Conservation (phyloP, 768 basidiomycete species). For the Tricholoma sp. region DNA sequence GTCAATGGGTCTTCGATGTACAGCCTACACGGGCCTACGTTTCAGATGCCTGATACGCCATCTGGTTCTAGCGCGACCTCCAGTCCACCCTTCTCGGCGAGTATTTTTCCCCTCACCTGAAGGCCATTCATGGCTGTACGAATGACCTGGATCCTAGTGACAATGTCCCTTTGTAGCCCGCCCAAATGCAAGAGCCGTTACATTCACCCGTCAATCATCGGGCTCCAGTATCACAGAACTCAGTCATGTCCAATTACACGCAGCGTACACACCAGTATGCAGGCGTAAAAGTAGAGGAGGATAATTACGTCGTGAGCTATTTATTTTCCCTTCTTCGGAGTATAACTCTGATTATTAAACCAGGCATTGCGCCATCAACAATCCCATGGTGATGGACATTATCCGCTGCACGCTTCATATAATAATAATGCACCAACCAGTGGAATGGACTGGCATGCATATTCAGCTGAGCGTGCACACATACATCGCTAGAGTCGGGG, state of each 20-base stretch:
- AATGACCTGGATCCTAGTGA: constrained; percentile 54
- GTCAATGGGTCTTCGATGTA: constrained; percentile 41
- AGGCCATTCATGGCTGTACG: constrained; percentile 21
- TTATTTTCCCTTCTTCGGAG: background rate
- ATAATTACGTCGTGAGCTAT: constrained; percentile 47
- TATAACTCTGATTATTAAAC: background rate
- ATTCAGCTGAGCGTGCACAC: constrained; percentile 61
- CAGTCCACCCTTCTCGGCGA: constrained; percentile 84
- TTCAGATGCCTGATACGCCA: constrained; percentile 67
- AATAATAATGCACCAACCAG: constrained; percentile 39
- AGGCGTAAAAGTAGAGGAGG: constrained; percentile 66
- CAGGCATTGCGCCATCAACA: constrained; percentile 28
- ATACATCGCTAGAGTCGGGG: constrained; percentile 47
- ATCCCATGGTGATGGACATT: constrained; percentile 32
- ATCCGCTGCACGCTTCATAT: constrained; percentile 42
- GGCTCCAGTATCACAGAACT: constrained; percentile 34
- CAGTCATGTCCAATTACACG: constrained; percentile 35
- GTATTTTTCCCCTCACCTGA: constrained; percentile 44
- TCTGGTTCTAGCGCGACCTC: constrained; percentile 70
- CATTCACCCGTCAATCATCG: constrained; percentile 48
- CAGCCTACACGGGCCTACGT: constrained; percentile 50
- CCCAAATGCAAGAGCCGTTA: constrained; percentile 58
- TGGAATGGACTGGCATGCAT: constrained; percentile 60
- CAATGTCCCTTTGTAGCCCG: constrained; percentile 50
- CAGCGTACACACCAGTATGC: constrained; percentile 42